Evolutionary conservation across 768 basidiomycete genomes (phyloP).

Genomic region (Boletus pseudo-olivaceus): DNA sequence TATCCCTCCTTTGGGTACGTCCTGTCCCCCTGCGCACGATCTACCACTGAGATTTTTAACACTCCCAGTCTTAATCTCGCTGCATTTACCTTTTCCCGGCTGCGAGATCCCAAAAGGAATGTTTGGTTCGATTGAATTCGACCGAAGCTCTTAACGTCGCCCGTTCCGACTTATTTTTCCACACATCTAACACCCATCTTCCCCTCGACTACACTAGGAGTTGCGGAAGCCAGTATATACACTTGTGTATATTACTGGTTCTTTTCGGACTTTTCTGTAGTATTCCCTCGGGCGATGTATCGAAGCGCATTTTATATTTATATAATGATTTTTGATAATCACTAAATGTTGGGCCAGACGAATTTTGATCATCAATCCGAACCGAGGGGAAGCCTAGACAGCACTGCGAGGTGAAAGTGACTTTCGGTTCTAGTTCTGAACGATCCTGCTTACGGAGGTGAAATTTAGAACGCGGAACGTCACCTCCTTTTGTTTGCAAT

Average conservation of each 20-base stretch:
- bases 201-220: neutral
- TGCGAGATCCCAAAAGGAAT: neutral
- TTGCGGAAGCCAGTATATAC: neutral
- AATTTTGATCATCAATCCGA: neutral
- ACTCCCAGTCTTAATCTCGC: neutral
- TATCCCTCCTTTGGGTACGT: neutral
- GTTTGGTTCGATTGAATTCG: neutral
- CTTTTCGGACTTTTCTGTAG: constrained; percentile 3
- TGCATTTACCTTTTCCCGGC: constrained; percentile 4
- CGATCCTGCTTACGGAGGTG: neutral
- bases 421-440: neutral
- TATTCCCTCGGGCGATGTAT: neutral
- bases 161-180: neutral
- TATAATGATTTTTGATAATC: neutral
- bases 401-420: neutral
- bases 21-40: neutral
- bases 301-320: neutral
- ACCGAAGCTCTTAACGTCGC: neutral
- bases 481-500: neutral
- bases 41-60: neutral
- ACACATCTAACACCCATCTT: neutral
- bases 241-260: neutral
- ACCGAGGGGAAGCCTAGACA: neutral
- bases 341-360: neutral
- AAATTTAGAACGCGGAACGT: no score